Evolutionary conservation across 83 land plant genomes (phyloP), one percentile per base, ranked within the genome.

Genomic region (Picea abies): DNA sequence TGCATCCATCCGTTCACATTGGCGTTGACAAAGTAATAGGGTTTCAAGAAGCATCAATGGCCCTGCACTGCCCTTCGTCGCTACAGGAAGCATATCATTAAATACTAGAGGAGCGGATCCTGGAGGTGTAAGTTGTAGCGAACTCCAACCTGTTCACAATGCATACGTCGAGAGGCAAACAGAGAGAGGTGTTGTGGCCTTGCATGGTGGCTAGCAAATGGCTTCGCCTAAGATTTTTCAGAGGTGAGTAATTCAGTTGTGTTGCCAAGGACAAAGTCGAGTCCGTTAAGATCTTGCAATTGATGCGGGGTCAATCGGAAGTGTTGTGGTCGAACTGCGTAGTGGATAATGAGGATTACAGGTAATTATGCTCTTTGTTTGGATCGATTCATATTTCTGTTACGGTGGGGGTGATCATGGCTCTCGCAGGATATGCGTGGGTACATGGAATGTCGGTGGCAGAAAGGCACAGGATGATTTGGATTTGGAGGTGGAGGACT

Each of bases 401-500:
- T 44, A 8, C 9, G 8, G 49, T 8, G 49, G 8, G 7, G 49
- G 49, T 35, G 35, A 44, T 44, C 8, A 6, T 76, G 14, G 26
- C 14, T 76, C 3, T 9, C 68, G 23, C 83, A 94, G 96, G 88
- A 69, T 92, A 52, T 92, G 89, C 81, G 90, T 84, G 11, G 90
- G 90, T 14, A 94, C 94, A 29, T 94, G 96, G 96, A 94, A 94
- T 82, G 94, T 94, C 0, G 96, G 94, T 82, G 96, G 96, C 2
- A 90, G 85, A 80, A 61, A 90, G 5, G 94, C 94, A 0, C 75
- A 66, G 64, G 80, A 75, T 49, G 86, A 82, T 26, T 70, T 90
- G 64, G 88, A 94, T 82, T 90, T 94, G 62, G 90, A 92, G 35
- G 86, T 94, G 62, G 90, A 92, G 44, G 85, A 88, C 41, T 92